These are phyloP conservation scores for Fusarium miscanthi DNA, from an alignment of 2,329 filamentous ascomycete species.

Conservation along the genomic window DNA sequence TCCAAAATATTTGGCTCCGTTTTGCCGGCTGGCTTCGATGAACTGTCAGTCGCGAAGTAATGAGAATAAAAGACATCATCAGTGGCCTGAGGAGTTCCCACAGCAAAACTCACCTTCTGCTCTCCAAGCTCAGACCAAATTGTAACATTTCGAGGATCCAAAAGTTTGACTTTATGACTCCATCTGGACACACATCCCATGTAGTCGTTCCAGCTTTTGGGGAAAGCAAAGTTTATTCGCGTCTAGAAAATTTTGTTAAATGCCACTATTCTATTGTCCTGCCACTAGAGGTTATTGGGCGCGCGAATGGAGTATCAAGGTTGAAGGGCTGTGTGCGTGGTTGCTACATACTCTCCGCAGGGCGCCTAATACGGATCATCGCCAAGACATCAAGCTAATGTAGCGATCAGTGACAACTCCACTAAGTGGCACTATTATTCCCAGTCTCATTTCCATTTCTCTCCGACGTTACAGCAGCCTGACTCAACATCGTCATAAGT, in stretches of 20 bases:
- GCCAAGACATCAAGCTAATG: constrained; percentile 19
- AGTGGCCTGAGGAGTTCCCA: background rate
- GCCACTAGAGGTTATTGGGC: background rate
- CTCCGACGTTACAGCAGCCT: constrained; percentile 20
- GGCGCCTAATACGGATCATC: constrained; percentile 18
- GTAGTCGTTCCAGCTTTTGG: background rate
- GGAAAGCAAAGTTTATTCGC: background rate
- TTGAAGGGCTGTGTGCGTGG: background rate
- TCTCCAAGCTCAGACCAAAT: background rate
- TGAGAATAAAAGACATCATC: background rate
- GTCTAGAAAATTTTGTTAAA: background rate
- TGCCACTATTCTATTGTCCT: background rate
- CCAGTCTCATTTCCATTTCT: constrained; percentile 35
- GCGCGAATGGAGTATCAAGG: background rate
- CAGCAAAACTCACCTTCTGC: constrained; percentile 6
- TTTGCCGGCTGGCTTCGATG: background rate
- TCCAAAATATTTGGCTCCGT: background rate
- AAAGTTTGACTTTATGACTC: constrained; percentile 16
- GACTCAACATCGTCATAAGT: constrained; percentile 9
- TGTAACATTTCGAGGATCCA: background rate
- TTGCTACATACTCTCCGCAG: constrained; percentile 17
- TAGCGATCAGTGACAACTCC: constrained; percentile 9
- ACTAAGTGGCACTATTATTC: constrained; percentile 27
- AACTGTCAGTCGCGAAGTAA: background rate
- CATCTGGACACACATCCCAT: background rate